Evolutionary conservation across 2,329 filamentous ascomycete species (phyloP).

Genomic region (Cadophora sp.): DNA sequence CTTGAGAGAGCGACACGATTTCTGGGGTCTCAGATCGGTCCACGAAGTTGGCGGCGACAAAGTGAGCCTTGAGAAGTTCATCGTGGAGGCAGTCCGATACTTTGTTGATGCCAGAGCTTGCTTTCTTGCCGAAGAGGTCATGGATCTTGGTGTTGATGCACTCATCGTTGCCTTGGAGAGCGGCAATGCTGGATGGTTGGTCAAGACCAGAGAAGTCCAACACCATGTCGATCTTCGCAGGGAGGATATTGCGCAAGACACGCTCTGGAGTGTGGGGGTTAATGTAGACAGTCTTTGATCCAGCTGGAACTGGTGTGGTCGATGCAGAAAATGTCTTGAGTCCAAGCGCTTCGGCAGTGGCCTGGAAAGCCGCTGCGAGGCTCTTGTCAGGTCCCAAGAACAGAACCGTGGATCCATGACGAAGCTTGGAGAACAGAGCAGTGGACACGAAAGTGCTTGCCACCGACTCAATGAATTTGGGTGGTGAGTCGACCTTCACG

Average conservation of each 20-base stretch:
- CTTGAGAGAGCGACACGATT: conserved; percentile 17
- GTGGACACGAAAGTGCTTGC: conserved; percentile 25
- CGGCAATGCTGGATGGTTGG: conserved; percentile 22
- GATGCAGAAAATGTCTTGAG: conserved; percentile 23
- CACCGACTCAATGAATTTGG: conserved; percentile 26
- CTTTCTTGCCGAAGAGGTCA: conserved; percentile 23
- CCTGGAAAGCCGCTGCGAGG: conserved; percentile 18
- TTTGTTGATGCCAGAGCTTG: conserved; percentile 19
- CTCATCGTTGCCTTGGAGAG: conserved; percentile 20
- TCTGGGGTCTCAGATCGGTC: conserved; percentile 19
- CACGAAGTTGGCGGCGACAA: conserved; percentile 26
- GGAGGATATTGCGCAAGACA: conserved; percentile 21
- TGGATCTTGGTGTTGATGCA: conserved; percentile 25
- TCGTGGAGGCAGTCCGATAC: conserved; percentile 20
- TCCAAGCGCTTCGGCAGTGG: conserved; percentile 20
- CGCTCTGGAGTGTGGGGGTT: conserved; percentile 24
- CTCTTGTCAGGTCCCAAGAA: conserved; percentile 25
- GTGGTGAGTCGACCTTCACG: conserved; percentile 26
- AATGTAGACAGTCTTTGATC: conserved; percentile 22
- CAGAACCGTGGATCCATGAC: conserved; percentile 23
- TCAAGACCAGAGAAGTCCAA: conserved; percentile 22
- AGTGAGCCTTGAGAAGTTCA: conserved; percentile 26
- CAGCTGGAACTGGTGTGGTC: conserved; percentile 14
- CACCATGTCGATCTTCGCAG: conserved; percentile 24
- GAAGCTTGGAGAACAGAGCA: conserved; percentile 22